Evolutionary conservation across 192 early-diverging fungal species (phyloP).

Genomic region (Oehlia diaphana): DNA sequence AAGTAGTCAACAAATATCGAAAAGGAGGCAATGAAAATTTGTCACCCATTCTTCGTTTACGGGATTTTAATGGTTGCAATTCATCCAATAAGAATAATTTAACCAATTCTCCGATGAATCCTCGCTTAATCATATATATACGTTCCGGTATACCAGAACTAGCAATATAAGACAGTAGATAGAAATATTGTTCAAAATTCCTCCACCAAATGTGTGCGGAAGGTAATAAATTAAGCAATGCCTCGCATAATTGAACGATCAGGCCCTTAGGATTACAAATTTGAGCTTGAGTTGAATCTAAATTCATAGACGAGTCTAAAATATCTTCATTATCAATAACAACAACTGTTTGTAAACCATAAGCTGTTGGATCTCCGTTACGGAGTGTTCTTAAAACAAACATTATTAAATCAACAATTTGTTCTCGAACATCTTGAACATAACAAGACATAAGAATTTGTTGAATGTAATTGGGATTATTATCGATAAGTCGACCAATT

Average conservation of each 20-base stretch:
- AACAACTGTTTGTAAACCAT: slow-evolving; percentile 30
- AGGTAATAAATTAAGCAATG: slow-evolving; percentile 34
- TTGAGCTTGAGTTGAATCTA: slow-evolving; percentile 4
- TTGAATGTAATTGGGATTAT: slow-evolving; percentile 24
- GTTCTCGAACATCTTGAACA: slow-evolving; percentile 44
- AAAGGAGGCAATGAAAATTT: slow-evolving; percentile 49
- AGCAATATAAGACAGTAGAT: slow-evolving; percentile 40
- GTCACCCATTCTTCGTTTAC: slow-evolving; percentile 50
- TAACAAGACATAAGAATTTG: slow-evolving; percentile 39
- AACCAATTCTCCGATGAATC: slow-evolving; percentile 37
- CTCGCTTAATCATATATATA: slow-evolving; percentile 35
- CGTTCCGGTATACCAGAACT: slow-evolving; percentile 38
- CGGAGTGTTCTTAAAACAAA: slow-evolving; percentile 37
- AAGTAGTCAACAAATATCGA: slow-evolving; percentile 35
- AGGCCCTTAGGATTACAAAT: slow-evolving; percentile 25
- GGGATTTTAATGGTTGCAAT: slow-evolving; percentile 28
- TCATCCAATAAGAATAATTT: slow-evolving; percentile 45
- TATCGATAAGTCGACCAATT: slow-evolving; percentile 29
- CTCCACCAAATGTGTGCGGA: slow-evolving; percentile 43
- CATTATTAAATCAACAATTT: slow-evolving; percentile 41
- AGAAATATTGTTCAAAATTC: slow-evolving; percentile 50
- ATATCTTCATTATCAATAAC: not conserved
- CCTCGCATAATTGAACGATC: slow-evolving; percentile 30
- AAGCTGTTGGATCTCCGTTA: slow-evolving; percentile 29
- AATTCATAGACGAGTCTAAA: not conserved